Evolutionary conservation across 345 rosid genomes (phyloP).

Genomic region (Cardiospermum halicacabum): DNA sequence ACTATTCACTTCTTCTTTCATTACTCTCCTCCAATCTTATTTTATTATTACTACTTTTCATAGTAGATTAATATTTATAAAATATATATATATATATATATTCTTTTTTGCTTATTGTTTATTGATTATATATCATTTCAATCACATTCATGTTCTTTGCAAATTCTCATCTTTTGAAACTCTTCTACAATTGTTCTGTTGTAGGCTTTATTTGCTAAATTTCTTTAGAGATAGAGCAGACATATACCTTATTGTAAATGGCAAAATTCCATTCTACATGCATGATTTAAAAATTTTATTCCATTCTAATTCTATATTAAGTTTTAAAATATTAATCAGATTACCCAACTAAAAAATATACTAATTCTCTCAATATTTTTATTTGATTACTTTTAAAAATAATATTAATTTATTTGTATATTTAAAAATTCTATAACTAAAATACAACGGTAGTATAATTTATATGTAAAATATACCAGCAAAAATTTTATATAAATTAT

Average conservation of each 20-base stretch:
- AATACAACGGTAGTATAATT: background rate
- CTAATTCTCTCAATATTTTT: no score
- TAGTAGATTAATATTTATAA: background rate
- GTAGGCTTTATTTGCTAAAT: background rate
- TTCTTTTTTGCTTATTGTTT: background rate
- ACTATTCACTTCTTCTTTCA: constrained; percentile 17
- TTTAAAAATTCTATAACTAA: no score
- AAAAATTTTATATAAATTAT: no score
- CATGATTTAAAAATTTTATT: no score
- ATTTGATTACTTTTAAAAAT: background rate
- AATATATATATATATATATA: no score
- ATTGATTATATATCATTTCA: background rate
- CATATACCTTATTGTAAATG: no score
- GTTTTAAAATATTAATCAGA: background rate
- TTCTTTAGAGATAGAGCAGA: background rate
- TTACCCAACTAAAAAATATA: background rate
- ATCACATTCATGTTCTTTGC: background rate
- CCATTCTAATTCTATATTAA: background rate
- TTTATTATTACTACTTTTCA: background rate
- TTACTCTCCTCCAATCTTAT: background rate
- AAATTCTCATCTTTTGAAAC: background rate
- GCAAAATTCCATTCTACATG: no score
- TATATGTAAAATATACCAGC: no score
- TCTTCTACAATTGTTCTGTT: background rate
- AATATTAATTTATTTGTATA: background rate